Evolutionary conservation across 2,329 filamentous ascomycete genomes (phyloP), one percentile per base, ranked within the genome.

Genomic region (Ceratocystis albifundus): DNA sequence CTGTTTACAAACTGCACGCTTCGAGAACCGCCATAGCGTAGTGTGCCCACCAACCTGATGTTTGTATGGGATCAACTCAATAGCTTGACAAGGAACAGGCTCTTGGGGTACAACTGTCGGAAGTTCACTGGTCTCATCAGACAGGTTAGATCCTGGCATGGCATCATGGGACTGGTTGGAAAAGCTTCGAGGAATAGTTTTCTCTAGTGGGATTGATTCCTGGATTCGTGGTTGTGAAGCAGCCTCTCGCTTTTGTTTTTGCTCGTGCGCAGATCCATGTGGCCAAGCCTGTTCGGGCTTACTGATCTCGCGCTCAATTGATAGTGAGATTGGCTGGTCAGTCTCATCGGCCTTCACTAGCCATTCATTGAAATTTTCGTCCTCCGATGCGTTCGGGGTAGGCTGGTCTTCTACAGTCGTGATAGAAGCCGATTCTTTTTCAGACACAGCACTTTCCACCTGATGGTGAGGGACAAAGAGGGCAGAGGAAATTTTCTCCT

Each of bases 31-130:
- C 83, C 96, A 99, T 45, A 99, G 83, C 0, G 93, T 96, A 5
- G 91, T 96, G 75, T 99, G 94, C 0, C 94, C 94, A 67, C 94
- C 94, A 66, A 99, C 94, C 76, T 99, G 94, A 76, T 99, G 94
- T 70, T 90, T 90, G 76, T 96, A 99, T 1, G 94, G 94, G 72
- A 96, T 96, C 68, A 99, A 80, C 75, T 97, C 92, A 70, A 99
- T 96, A 36, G 93, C 93, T 69, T 93, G 90, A 32, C 96, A 80
- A 2, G 92, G 90, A 22, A 50, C 59, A 7, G 66, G 66, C 46
- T 67, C 62, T 45, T 75, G 48, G 28, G 63, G 17, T n/a, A 76
- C 63, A 20, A 45, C 17, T 20, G 25, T 20, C 1, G 44, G 17
- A 36, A 8, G 55, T 4, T 59, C 55, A 10, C 48, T 64, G 41